Conservation (phyloP, 2,329 filamentous ascomycete species). For the Eutypa lata region DNA sequence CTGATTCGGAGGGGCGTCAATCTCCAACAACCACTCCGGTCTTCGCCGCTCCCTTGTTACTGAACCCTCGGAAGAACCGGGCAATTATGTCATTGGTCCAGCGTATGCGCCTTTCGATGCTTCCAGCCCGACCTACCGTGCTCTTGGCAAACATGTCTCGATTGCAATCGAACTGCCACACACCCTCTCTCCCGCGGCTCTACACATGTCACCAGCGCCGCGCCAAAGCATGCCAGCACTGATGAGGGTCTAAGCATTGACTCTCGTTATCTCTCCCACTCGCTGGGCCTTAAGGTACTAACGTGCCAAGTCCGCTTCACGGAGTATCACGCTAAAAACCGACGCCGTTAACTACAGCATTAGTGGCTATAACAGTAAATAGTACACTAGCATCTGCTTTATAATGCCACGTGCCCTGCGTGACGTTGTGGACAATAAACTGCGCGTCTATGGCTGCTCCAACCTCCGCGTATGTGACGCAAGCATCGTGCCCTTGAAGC, state of each 20-base stretch:
- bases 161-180: slow-evolving; percentile 9
- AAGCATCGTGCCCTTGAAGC: not conserved
- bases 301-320: slow-evolving; percentile 6
- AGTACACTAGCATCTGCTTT: not conserved
- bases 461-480: not conserved
- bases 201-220: slow-evolving; percentile 11
- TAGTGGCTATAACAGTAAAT: too few species aligned
- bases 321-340: slow-evolving; percentile 1
- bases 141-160: slow-evolving; percentile 7
- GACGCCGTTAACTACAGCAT: not conserved
- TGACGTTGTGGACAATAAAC: not conserved
- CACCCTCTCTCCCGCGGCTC: slow-evolving; percentile 15
- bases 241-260: slow-evolving; percentile 4
- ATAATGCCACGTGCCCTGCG: not conserved
- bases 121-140: not conserved
- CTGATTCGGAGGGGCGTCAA: not conserved
- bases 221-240: not conserved
- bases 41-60: slow-evolving; percentile 2
- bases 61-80: not conserved
- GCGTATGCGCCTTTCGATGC: slow-evolving; percentile 2
- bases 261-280: slow-evolving; percentile 8
- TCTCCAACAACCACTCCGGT: slow-evolving; percentile 2
- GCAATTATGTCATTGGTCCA: slow-evolving; percentile 5
- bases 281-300: slow-evolving; percentile 10
- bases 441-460: not conserved